Evolutionary conservation across 2,329 filamentous ascomycete genomes (phyloP).

Genomic region (Diplodia intermedia): DNA sequence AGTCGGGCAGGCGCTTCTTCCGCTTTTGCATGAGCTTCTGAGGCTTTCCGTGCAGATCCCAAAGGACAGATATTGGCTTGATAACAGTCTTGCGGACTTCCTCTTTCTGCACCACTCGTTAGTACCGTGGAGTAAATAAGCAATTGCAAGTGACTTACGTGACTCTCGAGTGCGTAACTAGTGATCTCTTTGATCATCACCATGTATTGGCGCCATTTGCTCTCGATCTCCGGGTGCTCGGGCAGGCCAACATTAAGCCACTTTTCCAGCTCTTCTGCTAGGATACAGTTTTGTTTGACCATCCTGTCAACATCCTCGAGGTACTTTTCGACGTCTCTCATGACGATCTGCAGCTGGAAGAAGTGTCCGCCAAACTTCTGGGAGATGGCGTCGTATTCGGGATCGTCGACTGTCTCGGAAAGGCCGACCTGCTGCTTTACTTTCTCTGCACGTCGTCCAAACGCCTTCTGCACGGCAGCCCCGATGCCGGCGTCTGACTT

Average conservation of each 20-base stretch:
- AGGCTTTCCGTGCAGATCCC: slow-evolving; percentile 81
- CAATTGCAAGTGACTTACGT: slow-evolving; percentile 10
- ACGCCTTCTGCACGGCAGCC: slow-evolving; percentile 70
- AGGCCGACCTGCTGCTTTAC: slow-evolving; percentile 74
- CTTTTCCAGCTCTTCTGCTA: slow-evolving; percentile 81
- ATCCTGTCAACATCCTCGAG: slow-evolving; percentile 80
- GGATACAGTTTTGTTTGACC: slow-evolving; percentile 80
- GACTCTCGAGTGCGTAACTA: slow-evolving; percentile 49
- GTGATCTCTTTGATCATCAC: slow-evolving; percentile 86
- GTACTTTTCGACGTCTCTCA: slow-evolving; percentile 93
- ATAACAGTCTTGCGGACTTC: slow-evolving; percentile 82
- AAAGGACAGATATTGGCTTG: slow-evolving; percentile 78
- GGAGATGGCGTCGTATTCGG: slow-evolving; percentile 78
- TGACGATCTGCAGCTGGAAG: slow-evolving; percentile 87
- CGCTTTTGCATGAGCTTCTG: slow-evolving; percentile 93
- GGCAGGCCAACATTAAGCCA: slow-evolving; percentile 69
- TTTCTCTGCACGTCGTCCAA: slow-evolving; percentile 88
- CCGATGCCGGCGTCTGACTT: slow-evolving; percentile 78
- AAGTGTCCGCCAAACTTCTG: slow-evolving; percentile 93
- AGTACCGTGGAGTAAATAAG: neutral
- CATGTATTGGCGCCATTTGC: slow-evolving; percentile 92
- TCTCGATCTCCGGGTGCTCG: slow-evolving; percentile 76
- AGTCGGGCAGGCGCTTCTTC: slow-evolving; percentile 89
- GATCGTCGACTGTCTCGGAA: slow-evolving; percentile 73
- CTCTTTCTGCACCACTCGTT: slow-evolving; percentile 15